Percentiles rank a stretch among this genome's conserved stretches.
phyloP scores from a whole-genome alignment of 257 asterid species.

The Forsythia suspensa region DNA sequence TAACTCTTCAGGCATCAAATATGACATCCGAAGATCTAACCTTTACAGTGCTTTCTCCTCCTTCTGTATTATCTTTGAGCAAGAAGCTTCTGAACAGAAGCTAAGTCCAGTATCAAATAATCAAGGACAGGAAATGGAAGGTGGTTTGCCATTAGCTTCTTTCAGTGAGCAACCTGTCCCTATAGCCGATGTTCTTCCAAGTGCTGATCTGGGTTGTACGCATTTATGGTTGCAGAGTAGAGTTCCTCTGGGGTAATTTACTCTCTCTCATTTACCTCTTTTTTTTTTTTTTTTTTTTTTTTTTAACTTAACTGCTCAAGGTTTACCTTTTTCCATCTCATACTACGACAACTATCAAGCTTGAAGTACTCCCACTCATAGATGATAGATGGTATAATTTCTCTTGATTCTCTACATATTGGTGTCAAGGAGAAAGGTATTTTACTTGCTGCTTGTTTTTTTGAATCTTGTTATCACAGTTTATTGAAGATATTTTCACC shows the following conservation, averaged over 20 bases:
- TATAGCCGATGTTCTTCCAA: slow-evolving; percentile 61
- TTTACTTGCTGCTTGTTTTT: neutral
- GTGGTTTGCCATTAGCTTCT: slow-evolving; percentile 38
- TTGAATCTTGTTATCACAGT: neutral
- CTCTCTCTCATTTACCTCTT: slow-evolving; percentile 1
- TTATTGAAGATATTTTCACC: no score
- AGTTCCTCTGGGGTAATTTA: slow-evolving; percentile 89
- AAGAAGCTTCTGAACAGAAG: slow-evolving; percentile 35
- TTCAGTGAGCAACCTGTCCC: slow-evolving; percentile 37
- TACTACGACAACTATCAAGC: slow-evolving; percentile 90
- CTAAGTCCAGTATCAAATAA: slow-evolving; percentile 32
- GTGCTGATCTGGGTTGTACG: slow-evolving; percentile 77
- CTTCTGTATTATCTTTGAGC: slow-evolving; percentile 80
- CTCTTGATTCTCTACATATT: slow-evolving; percentile 89
- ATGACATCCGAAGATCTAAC: slow-evolving; percentile 85
- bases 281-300: neutral
- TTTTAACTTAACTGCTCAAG: slow-evolving; percentile 13
- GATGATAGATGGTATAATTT: slow-evolving; percentile 97
- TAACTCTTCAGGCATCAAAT: slow-evolving; percentile 96
- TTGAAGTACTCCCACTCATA: slow-evolving; percentile 93
- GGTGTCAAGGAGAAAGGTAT: slow-evolving; percentile 89
- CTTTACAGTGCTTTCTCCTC: slow-evolving; percentile 84
- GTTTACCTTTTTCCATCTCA: slow-evolving; percentile 62
- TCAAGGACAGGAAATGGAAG: slow-evolving; percentile 47
- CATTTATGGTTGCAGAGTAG: slow-evolving; percentile 98